phyloP scores from a whole-genome alignment of 2,329 filamentous ascomycete genomes.

The Aphanocladium album region DNA sequence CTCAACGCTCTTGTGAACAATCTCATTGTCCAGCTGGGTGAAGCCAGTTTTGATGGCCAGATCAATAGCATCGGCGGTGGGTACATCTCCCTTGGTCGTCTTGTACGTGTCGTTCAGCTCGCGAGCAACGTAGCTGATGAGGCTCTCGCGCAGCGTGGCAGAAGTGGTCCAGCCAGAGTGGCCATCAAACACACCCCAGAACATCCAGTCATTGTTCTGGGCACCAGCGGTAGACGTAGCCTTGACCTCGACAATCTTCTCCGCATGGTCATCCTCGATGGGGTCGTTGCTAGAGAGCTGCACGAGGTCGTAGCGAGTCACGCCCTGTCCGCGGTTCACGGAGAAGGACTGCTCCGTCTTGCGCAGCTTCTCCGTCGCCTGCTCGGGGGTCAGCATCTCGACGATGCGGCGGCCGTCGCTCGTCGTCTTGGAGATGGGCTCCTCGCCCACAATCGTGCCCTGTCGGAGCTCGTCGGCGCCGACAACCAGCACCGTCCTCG shows the following conservation, averaged over 20 bases:
- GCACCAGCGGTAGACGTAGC: slow-evolving; percentile 42
- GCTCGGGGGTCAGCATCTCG: slow-evolving; percentile 94
- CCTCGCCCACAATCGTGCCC: slow-evolving; percentile 77
- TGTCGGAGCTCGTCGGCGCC: slow-evolving; percentile 89
- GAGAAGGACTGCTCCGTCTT: slow-evolving; percentile 88
- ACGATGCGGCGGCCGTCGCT: slow-evolving; percentile 80
- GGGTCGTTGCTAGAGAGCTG: slow-evolving; percentile 95
- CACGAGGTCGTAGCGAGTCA: slow-evolving; percentile 89
- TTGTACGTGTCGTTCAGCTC: slow-evolving; percentile 93
- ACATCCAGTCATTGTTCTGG: slow-evolving; percentile 87
- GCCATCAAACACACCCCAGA: slow-evolving; percentile 98
- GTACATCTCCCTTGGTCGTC: slow-evolving; percentile 56
- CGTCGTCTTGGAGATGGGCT: slow-evolving; percentile 83
- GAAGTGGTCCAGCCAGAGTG: slow-evolving; percentile 98
- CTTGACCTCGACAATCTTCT: slow-evolving; percentile 93
- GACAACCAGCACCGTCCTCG: slow-evolving; percentile 73
- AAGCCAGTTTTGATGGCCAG: slow-evolving; percentile 91
- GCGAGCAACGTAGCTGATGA: slow-evolving; percentile 88
- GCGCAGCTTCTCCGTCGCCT: slow-evolving; percentile 84
- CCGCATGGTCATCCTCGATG: slow-evolving; percentile 96
- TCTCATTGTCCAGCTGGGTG: slow-evolving; percentile 82
- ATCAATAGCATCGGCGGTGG: slow-evolving; percentile 77
- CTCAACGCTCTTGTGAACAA: slow-evolving; percentile 86
- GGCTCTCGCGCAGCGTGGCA: slow-evolving; percentile 84
- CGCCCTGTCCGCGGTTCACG: slow-evolving; percentile 82